Evolutionary conservation across 352 stramenopile species (phyloP).

Genomic region (Pythium sukuiense): DNA sequence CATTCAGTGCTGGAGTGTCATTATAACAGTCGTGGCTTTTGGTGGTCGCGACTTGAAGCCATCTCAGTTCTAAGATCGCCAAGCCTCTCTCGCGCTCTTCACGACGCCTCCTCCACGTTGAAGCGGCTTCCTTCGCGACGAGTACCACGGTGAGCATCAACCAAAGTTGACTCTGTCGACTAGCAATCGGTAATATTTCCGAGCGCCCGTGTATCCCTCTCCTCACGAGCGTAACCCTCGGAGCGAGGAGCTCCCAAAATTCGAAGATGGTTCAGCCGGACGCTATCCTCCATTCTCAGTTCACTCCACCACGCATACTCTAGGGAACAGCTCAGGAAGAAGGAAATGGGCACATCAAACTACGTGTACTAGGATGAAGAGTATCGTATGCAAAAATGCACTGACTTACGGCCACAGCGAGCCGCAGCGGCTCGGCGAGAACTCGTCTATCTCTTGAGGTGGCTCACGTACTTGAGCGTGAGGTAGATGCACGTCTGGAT

Average conservation of each 20-base stretch:
- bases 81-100: background rate
- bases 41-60: background rate
- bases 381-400: background rate
- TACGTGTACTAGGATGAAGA: background rate
- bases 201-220: background rate
- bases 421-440: background rate
- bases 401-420: background rate
- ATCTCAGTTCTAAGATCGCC: background rate
- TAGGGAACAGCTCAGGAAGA: too few species aligned
- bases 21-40: too few species aligned
- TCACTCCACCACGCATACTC: too few species aligned
- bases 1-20: too few species aligned
- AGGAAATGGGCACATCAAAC: background rate
- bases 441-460: conserved; percentile 59
- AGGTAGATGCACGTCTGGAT: conserved; percentile 58
- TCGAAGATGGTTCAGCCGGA: too few species aligned
- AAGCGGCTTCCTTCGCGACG: background rate
- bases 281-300: background rate
- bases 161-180: background rate
- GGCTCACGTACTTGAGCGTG: conserved; percentile 68
- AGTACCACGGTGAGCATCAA: background rate
- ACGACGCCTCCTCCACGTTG: background rate
- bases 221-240: background rate
- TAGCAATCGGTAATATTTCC: conserved; percentile 3
- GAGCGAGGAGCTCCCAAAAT: background rate